Evolutionary conservation across 192 early-diverging fungal genomes (phyloP), one percentile per base, ranked within the genome.

Genomic region (Dissophora ornata): DNA sequence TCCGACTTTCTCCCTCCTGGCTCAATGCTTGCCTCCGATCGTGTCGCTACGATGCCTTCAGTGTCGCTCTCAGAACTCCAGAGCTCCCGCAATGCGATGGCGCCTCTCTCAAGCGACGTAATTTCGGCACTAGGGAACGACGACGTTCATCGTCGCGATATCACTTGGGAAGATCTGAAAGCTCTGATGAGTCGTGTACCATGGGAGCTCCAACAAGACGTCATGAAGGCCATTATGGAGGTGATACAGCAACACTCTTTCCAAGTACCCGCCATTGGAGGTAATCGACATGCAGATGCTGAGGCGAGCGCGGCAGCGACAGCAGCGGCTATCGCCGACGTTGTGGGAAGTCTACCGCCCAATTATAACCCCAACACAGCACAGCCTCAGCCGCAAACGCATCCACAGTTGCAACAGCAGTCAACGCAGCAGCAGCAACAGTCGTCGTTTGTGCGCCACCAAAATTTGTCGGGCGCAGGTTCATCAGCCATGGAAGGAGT

Each of bases 101-200:
- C 26, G 11, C 51, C 68, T 16, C 46, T 66, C 3, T 21, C 73
- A 0, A 44, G 33, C 32, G 40, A 67, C 24, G 52, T 62, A 13
- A 62, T 62, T 19, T 57, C 64, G 16, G 54, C 47, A 2, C 38
- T 67, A 11, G 44, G 52, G n/a, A 29, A 26, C 8, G 40, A 34
- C 24, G 30, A 21, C 25, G 51, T 57, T n/a, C 40, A 52, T 2
- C 73, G 36, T 7, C 19, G 51, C 4, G 44, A 46, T 5, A 64
- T 77, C 10, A 49, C 73, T 5, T 77, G 73, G 73, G 73, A 77
- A 1, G 52, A 77, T 19, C 18, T 77, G 10, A 77, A 77, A 22
- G 24, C 51, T 40, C 58, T 61, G 28, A 33, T 67, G 58, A 40
- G 51, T 12, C 63, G 67, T 5, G 36, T 77, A 32, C 63, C 64